phyloP scores from a whole-genome alignment of 2,329 filamentous ascomycete species.

The Hypoxylon sp. region DNA sequence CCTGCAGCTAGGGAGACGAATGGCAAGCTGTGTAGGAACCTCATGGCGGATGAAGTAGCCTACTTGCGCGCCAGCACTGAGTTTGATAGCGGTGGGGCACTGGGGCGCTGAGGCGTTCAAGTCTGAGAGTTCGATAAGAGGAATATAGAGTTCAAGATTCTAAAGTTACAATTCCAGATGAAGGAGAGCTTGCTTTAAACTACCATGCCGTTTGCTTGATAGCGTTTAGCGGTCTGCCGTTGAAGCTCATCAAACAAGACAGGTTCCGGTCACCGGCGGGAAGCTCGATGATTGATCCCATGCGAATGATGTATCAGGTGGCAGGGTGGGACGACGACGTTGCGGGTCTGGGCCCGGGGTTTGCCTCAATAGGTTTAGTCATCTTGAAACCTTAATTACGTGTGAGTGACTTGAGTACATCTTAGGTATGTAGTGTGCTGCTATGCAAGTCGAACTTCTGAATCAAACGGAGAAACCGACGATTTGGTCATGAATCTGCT shows the following conservation, averaged over 20 bases:
- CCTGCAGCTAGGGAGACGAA: constrained; percentile 45
- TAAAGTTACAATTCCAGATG: not conserved
- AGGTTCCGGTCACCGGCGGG: constrained; percentile 28
- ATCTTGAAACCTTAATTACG: constrained; percentile 12
- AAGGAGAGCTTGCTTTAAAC: constrained; percentile 11
- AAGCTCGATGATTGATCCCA: constrained; percentile 21
- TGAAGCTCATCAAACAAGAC: constrained; percentile 14
- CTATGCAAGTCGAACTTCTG: not conserved
- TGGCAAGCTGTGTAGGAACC: constrained; percentile 44
- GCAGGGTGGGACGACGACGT: constrained; percentile 23
- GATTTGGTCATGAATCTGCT: not conserved
- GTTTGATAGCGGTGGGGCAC: not conserved
- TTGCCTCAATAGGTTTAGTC: constrained; percentile 32
- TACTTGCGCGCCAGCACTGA: not conserved
- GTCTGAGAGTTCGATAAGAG: not conserved
- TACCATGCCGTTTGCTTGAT: constrained; percentile 8
- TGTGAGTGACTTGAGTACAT: constrained; percentile 4
- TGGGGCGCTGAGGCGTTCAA: constrained; percentile 1
- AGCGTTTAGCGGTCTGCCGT: constrained; percentile 32
- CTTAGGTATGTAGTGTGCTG: not conserved
- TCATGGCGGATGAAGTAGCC: constrained; percentile 45
- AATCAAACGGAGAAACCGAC: not conserved
- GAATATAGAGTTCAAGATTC: not conserved
- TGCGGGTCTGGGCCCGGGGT: constrained; percentile 21
- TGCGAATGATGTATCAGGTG: constrained; percentile 41